Percentiles rank a stretch among this genome's conserved stretches.
Evolutionary conservation across 2,329 filamentous ascomycete species (phyloP).

Genomic region (Pseudogymnoascus sp.): DNA sequence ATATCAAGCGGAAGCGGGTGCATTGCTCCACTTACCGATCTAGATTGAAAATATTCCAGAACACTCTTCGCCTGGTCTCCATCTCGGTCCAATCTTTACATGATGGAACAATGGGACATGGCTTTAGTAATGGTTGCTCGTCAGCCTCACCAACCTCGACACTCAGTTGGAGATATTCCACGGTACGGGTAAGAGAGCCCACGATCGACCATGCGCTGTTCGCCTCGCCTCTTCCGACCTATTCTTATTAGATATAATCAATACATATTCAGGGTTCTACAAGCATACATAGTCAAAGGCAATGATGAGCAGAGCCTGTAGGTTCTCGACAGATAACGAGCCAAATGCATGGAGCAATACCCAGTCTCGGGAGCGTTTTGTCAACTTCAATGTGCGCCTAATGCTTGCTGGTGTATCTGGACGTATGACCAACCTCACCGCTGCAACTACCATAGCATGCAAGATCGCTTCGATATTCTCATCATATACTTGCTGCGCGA

Average conservation of each 20-base stretch:
- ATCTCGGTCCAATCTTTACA: conserved; percentile 29
- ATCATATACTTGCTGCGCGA: conserved; percentile 21
- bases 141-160: conserved; percentile 27
- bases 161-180: conserved; percentile 30
- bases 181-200: conserved; percentile 30
- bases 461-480: conserved; percentile 26
- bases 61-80: conserved; percentile 33
- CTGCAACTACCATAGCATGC: conserved; percentile 28
- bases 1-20: background rate
- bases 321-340: conserved; percentile 28
- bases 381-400: conserved; percentile 10
- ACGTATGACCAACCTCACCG: conserved; percentile 22
- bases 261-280: background rate
- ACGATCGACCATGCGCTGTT: conserved; percentile 31
- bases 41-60: conserved; percentile 34
- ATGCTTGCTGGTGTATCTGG: conserved; percentile 20
- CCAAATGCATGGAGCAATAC: conserved; percentile 29
- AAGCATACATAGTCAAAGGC: conserved; percentile 29
- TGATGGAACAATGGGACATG: conserved; percentile 23
- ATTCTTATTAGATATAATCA: background rate
- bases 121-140: conserved; percentile 22
- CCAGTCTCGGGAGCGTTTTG: conserved; percentile 16
- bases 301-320: conserved; percentile 31
- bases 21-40: conserved; percentile 19
- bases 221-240: conserved; percentile 27